phyloP scores from a whole-genome alignment of 2,329 filamentous ascomycete genomes.

The Lachnellula suecica region DNA sequence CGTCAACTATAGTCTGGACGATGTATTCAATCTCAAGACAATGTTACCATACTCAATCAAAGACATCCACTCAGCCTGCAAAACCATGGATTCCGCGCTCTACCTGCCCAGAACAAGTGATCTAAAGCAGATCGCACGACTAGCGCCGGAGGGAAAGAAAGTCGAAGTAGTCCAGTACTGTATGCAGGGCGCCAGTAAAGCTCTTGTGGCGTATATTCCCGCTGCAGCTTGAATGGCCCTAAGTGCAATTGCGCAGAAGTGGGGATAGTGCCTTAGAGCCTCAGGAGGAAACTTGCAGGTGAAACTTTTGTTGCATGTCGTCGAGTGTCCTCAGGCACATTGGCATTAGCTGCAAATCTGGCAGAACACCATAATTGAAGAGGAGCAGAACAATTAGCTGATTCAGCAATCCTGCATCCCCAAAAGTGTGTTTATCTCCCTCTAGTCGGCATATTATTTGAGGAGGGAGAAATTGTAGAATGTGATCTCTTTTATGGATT shows the following conservation, averaged over 20 bases:
- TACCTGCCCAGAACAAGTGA: conserved; percentile 87
- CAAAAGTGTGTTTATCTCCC: no score
- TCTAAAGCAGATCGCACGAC: conserved; percentile 70
- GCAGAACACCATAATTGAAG: background rate
- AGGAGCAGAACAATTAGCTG: no score
- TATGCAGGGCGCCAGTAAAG: conserved; percentile 86
- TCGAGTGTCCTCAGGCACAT: conserved; percentile 10
- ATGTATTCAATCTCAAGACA: conserved; percentile 77
- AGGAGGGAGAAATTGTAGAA: no score
- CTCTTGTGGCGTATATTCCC: conserved; percentile 63
- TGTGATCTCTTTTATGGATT: no score
- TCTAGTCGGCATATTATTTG: no score
- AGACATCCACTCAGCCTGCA: conserved; percentile 62
- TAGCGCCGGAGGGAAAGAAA: conserved; percentile 51
- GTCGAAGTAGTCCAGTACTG: conserved; percentile 86
- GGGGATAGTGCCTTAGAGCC: conserved; percentile 7
- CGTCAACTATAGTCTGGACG: conserved; percentile 59
- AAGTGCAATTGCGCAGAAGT: background rate
- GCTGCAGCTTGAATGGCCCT: conserved; percentile 8
- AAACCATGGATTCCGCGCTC: conserved; percentile 61
- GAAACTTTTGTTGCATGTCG: conserved; percentile 16
- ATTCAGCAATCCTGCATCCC: no score
- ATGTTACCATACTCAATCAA: conserved; percentile 86
- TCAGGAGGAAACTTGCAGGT: conserved; percentile 1
- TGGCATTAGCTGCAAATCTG: conserved; percentile 5